phyloP scores from a whole-genome alignment of 2,329 filamentous ascomycete species.

The Fusarium annulatum region DNA sequence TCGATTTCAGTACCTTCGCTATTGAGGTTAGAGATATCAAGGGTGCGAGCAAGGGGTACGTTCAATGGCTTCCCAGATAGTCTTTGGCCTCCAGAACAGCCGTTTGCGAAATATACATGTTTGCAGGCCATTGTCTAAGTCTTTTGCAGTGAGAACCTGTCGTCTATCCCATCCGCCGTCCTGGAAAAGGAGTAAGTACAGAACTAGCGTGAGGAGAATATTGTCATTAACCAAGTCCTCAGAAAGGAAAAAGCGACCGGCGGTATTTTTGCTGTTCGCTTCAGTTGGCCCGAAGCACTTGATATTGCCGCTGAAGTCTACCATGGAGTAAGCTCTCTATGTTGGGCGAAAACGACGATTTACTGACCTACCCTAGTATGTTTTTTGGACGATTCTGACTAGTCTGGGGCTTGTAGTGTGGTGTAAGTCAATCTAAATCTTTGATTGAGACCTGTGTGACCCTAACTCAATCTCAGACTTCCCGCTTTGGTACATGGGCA shows the following conservation, averaged over 20 bases:
- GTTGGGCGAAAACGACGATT: background rate
- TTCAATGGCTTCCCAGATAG: conserved; percentile 94
- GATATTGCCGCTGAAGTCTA: conserved; percentile 91
- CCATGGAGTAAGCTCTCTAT: conserved; percentile 75
- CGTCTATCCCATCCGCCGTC: conserved; percentile 60
- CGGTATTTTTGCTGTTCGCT: conserved; percentile 75
- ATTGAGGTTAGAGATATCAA: conserved; percentile 89
- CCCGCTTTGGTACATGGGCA: conserved; percentile 98
- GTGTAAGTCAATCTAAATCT: conserved; percentile 71
- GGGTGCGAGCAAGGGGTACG: conserved; percentile 97
- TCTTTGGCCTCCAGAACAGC: conserved; percentile 46
- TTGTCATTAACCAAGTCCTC: conserved; percentile 40
- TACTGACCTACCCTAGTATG: conserved; percentile 68
- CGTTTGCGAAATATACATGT: conserved; percentile 47
- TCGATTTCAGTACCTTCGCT: conserved; percentile 92
- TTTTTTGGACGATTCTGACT: conserved; percentile 96
- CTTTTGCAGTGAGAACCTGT: conserved; percentile 59
- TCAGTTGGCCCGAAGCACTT: conserved; percentile 78
- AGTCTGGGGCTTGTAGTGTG: conserved; percentile 89
- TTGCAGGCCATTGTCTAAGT: conserved; percentile 54
- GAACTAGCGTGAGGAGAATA: background rate
- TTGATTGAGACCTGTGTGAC: background rate
- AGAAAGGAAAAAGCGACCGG: conserved; percentile 81
- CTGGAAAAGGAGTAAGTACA: conserved; percentile 79
- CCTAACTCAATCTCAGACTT: conserved; percentile 71